Percentiles rank a stretch among this genome's conserved stretches.
Evolutionary conservation across 176 grass and related monocot species (phyloP).

Genomic region (Hordeum vulgare): MorexV3_pseudomolecules_assembly NC_058520.1:27236106-27236605

Average conservation of each 20-base stretch:
- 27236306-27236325: constrained; percentile 91
- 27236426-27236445: background rate
- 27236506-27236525: background rate
- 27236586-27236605: background rate
- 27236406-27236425: background rate
- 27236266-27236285: constrained; percentile 73
- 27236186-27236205: constrained; percentile 90
- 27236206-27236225: constrained; percentile 72
- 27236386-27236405: constrained; percentile 27
- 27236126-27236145: constrained; percentile 98
- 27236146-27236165: constrained; percentile 94
- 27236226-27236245: constrained; percentile 55
- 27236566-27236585: background rate
- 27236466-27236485: background rate
- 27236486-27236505: background rate
- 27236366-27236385: constrained; percentile 65
- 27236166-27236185: constrained; percentile 73
- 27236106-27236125: constrained; percentile 77
- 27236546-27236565: background rate
- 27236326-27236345: constrained; percentile 55
- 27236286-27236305: constrained; percentile 78
- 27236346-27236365: constrained; percentile 64
- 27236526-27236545: background rate
- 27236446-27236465: background rate
- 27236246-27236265: constrained; percentile 31